Evolutionary conservation across 164 flowering plant species (phyloP), one percentile per base, ranked within the genome.

Genomic region (Piper longum): DNA sequence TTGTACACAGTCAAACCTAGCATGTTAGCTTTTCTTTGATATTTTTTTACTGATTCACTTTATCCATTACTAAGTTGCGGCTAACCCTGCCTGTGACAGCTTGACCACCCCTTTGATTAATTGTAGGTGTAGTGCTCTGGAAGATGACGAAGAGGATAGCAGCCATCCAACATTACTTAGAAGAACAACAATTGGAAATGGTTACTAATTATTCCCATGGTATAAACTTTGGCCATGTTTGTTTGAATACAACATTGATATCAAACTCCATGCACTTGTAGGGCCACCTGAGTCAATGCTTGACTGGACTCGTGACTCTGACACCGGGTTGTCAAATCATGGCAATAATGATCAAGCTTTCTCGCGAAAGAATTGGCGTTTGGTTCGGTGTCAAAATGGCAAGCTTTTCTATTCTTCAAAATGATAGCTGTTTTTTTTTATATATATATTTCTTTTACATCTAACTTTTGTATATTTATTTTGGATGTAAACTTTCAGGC

Each of bases 161-260:
- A 57, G 36, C 26, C 71, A 63, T 62, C 82, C 78, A 62, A 73
- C 71, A 69, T 78, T 91, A 68, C 42, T 77, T 59, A 77, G 98
- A 64, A 80, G 99, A 76, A 91, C 85, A 72, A 95, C 98, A 57
- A 91, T 95, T 66, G 98, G 98, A 82, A 95, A 95, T 82, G 99
- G 99, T 95, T 55, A 40, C 57, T 57, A 18, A 59, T 64, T 62
- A 41, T 62, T 56, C 64, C 43, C 41, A 14, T 51, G 39, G 54
- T 43, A 51, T 42, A 57, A 14, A 4, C 42, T 16, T 42, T 41
- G 13, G 41, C 16, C 45, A 13, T 42, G 43, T 60, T 41, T 17
- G 17, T 4, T 41, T 19, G 4, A 11, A 7, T 8, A 26, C 16
- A 60, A 3, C 41, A 45, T 44, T 26, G 36, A 26, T 26, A 62